phyloP scores from a whole-genome alignment of 2,329 filamentous ascomycete species.

The Ophiocordyceps camponoti-rufipedis region DNA sequence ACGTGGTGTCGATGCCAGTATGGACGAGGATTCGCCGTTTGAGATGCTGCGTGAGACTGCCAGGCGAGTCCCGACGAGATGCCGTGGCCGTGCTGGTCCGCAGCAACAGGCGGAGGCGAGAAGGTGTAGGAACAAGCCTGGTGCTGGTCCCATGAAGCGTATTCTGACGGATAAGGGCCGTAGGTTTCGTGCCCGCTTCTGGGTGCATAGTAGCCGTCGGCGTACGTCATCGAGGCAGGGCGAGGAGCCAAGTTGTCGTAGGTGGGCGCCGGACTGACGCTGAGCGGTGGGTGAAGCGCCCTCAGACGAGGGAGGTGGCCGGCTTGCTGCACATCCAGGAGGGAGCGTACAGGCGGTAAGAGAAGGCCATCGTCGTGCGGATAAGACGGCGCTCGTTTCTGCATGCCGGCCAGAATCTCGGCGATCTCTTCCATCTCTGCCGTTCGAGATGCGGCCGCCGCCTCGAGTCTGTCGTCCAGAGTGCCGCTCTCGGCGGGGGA shows the following conservation, averaged over 20 bases:
- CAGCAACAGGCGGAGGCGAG: neutral
- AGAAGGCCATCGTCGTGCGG: neutral
- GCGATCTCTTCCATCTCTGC: neutral
- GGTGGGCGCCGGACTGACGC: neutral
- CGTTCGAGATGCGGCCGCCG: neutral
- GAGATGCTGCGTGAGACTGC: neutral
- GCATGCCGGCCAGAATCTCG: constrained; percentile 2
- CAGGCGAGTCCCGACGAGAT: neutral
- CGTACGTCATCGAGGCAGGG: neutral
- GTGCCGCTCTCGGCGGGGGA: neutral
- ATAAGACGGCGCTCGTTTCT: neutral
- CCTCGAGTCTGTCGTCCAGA: neutral
- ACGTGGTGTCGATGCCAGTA: neutral
- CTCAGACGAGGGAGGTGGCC: constrained; percentile 1
- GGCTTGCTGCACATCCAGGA: neutral
- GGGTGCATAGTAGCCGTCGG: neutral
- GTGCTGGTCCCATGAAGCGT: neutral
- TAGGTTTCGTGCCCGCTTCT: neutral
- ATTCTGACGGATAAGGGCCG: neutral
- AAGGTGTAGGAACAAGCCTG: neutral
- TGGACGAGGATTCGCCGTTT: neutral
- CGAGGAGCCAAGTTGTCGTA: neutral
- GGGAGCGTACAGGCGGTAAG: constrained; percentile 1
- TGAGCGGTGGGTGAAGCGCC: constrained; percentile 1
- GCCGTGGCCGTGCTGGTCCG: neutral